Evolutionary conservation across 495 filamentous ascomycete genomes (phyloP).

Genomic region (Hamigera avellanea): DNA sequence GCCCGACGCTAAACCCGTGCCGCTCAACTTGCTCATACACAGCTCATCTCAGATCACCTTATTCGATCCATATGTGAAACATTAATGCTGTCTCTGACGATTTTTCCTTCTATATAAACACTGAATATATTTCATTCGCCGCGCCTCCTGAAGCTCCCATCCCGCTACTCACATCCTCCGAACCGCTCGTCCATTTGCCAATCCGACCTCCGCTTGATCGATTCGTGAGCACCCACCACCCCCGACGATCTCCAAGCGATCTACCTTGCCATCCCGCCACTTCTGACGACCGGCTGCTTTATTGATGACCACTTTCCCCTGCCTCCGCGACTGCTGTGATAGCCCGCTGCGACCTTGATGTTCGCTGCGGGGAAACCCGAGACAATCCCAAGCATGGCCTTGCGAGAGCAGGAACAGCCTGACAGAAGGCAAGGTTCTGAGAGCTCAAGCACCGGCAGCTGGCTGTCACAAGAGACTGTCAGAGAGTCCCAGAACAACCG

Average conservation of each 20-base stretch:
- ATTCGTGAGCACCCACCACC: neutral
- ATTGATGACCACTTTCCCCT: conserved; percentile 15
- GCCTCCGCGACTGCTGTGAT: conserved; percentile 4
- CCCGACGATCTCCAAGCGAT: too few relatives aligned
- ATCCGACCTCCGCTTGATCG: neutral
- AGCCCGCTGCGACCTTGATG: conserved; percentile 11
- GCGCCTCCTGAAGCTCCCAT: neutral
- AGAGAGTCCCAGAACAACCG: conserved; percentile 18
- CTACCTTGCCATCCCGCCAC: too few relatives aligned
- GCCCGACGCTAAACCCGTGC: conserved; percentile 11
- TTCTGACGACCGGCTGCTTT: too few relatives aligned
- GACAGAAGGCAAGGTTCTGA: conserved; percentile 32
- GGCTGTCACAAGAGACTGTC: conserved; percentile 34
- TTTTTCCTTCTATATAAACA: neutral
- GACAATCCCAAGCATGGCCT: conserved; percentile 20
- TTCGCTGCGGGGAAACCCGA: conserved; percentile 10
- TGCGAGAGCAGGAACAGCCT: conserved; percentile 18
- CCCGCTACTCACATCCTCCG: neutral
- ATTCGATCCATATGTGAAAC: neutral
- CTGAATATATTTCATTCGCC: neutral
- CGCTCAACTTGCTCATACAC: neutral
- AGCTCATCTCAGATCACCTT: neutral
- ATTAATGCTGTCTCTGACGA: neutral
- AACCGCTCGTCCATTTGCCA: neutral
- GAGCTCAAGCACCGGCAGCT: conserved; percentile 31